Base-by-base conservation (phyloP, 495 filamentous ascomycete species). In the Glarea lozoyensis region DNA sequence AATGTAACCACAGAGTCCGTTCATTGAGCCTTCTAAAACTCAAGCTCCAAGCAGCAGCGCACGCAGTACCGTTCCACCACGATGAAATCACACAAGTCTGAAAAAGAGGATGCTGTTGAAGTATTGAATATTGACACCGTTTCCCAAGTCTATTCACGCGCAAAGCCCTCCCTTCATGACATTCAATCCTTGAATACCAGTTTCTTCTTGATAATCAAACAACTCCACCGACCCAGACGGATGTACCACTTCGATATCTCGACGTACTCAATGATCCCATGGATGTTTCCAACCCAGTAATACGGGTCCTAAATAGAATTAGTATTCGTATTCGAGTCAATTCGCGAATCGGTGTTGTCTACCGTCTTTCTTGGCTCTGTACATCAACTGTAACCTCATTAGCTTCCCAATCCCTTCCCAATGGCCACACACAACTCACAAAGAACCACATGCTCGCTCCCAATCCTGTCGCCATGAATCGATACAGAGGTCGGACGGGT, bases 361-460 rank as follows among this genome's bases (percentile, higher is more conserved):
- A 78, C 76, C 72, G 57, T 99, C 92, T 66, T 97, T 85, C 75
- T 88, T 94, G 51, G 89, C 88, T 31, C 93, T 78, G 60, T 94
- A 97, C 83, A 96, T 88, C 52, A 94, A 66, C 88, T 94, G 52
- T 32, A 45, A 16, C n/a, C 6, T 11, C 39, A 18, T 54, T 31
- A 52, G 43, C 22, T 17, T 19, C 29, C 10, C 19, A 49, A 10
- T 34, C 15, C 18, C 31, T 10, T 42, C 23, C 1, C 16, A 4
- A 13, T 10, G 16, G 11, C 7, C 17, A 25, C 1, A 17, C 13
- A 23, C 46, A 34, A 56, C 84, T 56, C 75, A 98, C 92, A 64
- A 88, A 97, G 68, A 97, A 97, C 92, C 92, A 99, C 93, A 97
- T 99, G 68, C 81, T 84, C 16, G 92, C 92, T 47, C 88, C 86